Base-by-base conservation (phyloP, 345 rosid species). In the Nephelium lappaceum region DNA sequence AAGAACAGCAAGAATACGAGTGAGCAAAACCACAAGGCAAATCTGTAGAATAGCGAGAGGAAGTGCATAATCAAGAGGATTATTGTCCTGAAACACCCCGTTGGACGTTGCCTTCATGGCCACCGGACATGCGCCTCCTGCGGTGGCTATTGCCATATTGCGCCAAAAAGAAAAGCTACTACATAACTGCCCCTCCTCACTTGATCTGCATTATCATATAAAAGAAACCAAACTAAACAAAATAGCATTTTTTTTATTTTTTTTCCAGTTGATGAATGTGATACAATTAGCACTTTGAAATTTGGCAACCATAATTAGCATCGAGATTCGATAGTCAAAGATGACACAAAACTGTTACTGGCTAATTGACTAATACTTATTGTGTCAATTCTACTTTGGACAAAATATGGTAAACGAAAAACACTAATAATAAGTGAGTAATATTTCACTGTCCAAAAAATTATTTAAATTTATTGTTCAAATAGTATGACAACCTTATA, bases 41-140 rank as follows among this genome's bases (percentile, higher is more conserved):
- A 96, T 94, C 85, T 94, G 99, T 10, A 96, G 79, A 78, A 94
- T 94, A 47, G 86, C 90, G 21, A 94, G 95, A 78, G 99, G 99
- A 77, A 95, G 87, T 8, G 98, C 97, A 43, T 45, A 84, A 43
- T 92, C 80, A 10, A 94, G 85, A 60, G 97, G 98, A 77, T 85
- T 85, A 47, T 92, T 97, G 3, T 91, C 94, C 38, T 92, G 99
- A 77, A 95, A 93, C 6, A 89, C 86, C 41, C 98, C 98, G 71
- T 95, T 91, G 0, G 98, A 95, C 0, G 97, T 92, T 0, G 98
- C 96, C 86, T 83, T 88, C 99, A 92, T 95, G 2, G 95, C 77
- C 24, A 72, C 27, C 5, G 87, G 81, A 78, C 94, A 94, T 24
- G 85, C 49, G 38, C 80, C 39, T 7, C 51, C 51, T 76, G 55